Evolutionary conservation across 2,329 filamentous ascomycete genomes (phyloP), one percentile per base, ranked within the genome.

Genomic region (Sporothrix brasiliensis): DNA sequence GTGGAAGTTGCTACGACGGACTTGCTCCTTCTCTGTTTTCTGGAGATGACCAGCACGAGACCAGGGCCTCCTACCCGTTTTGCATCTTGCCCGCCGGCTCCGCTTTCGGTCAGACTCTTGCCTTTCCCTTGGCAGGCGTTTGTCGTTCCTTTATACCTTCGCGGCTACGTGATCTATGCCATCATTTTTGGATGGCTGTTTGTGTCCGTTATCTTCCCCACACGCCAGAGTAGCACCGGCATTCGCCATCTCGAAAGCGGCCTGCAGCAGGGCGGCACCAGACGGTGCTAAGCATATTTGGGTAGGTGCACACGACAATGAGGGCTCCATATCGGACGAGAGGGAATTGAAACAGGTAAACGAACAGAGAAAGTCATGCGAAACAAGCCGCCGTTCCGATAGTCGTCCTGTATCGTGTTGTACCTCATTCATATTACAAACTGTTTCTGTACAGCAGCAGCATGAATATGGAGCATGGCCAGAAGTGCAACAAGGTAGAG

Each of bases 301-400:
- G 70, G 70, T 19, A 71, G 67, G 39, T 69, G 27, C 67, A 69
- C 52, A 67, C 70, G 70, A 68, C 49, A 53, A 65, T 65, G 44
- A 34, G 39, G 58, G 61, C 50, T 65, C 41, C 50, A 13, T n/a
- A 24, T 65, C 44, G 44, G 44, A 34, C 24, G 63, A 9, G 30
- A 41, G 63, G 47, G 49, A 56, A 30, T 14, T 7, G 13, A 52
- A 9, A 27, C 1, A 34, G 63, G 4, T 13, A 47, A 44, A 47
- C 41, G 47, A 2, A 14, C 7, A 49, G 24, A 60, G 4, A n/a
- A 50, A 16, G 11, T 44, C 41, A 44, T 44, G 14, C 41, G 21
- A 34, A 24, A 24, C 24, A 24, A 24, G 47, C 21, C 58, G 47
- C 44, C n/a, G 39, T n/a, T 39, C 34, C n/a, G 39, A 19, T 47